phyloP scores from a whole-genome alignment of 768 basidiomycete species.

The Dioszegia hungarica region DNA sequence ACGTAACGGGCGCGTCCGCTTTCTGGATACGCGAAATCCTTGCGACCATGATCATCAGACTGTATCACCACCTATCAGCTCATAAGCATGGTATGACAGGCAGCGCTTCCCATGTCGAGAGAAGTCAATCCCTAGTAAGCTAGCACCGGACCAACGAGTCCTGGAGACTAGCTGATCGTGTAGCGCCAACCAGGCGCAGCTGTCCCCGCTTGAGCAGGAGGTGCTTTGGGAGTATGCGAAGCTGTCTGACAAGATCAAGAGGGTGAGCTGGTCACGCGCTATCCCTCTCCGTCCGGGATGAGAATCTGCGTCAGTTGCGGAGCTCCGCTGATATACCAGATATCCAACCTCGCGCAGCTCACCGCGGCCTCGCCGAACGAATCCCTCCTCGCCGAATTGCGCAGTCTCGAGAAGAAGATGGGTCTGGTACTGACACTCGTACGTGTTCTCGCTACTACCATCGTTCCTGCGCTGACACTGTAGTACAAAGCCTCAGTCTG shows the following conservation, averaged over 20 bases:
- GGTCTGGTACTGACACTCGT: slow-evolving; percentile 89
- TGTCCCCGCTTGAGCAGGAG: slow-evolving; percentile 67
- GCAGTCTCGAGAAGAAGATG: slow-evolving; percentile 87
- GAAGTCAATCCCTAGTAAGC: slow-evolving; percentile 2
- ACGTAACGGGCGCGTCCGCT: background rate
- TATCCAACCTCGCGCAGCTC: slow-evolving; percentile 55
- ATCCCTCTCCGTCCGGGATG: background rate
- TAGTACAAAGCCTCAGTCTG: slow-evolving; percentile 96
- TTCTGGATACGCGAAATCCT: no score
- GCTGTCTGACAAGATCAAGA: slow-evolving; percentile 70
- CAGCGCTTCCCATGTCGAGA: background rate
- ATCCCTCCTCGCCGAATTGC: slow-evolving; percentile 66
- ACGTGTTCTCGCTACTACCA: slow-evolving; percentile 34
- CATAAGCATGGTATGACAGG: background rate
- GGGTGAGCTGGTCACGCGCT: slow-evolving; percentile 53
- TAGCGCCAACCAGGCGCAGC: slow-evolving; percentile 59
- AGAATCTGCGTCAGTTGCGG: no score
- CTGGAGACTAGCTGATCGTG: background rate
- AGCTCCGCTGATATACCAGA: slow-evolving; percentile 19
- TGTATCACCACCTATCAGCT: background rate
- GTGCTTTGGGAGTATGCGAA: slow-evolving; percentile 92
- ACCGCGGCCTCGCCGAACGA: slow-evolving; percentile 74
- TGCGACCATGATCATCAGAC: no score
- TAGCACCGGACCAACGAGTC: background rate
- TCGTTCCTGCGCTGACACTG: background rate